Evolutionary conservation across 768 basidiomycete genomes (phyloP), one percentile per base, ranked within the genome.

Genomic region (Austroboletus festivus): DNA sequence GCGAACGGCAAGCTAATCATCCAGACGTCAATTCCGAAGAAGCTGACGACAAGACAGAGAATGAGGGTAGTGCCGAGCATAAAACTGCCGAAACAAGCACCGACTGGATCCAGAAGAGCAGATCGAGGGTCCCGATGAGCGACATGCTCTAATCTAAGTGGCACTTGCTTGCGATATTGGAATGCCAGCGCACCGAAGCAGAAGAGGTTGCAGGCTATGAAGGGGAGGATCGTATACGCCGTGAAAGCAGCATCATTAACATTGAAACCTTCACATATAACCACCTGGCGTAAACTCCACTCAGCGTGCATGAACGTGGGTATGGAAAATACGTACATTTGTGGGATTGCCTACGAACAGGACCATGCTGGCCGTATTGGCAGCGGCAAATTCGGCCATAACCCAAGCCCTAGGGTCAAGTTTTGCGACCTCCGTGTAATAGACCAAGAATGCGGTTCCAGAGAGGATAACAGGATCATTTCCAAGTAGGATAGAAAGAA

Each of bases 381-480:
- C 89, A 0, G 83, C 85, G 0, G 85, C 81, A 56, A 89, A 89
- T 51, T 88, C 84, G 11, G 84, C 75, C 51, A 86, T 85, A 37
- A 89, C 70, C 86, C 86, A 88, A 1, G 86, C 73, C 3, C 71
- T 70, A 0, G 83, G 80, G 23, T 81, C 49, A 20, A 82, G 68
- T 37, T 65, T 21, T 28, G 57, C 58, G 9, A 84, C 84, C 26
- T 79, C 65, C 0, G 93, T 94, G 58, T 92, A 91, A 59, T 96
- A 96, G 6, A 85, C 86, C 26, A 96, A 69, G 65, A 97, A 96
- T 0, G 85, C 84, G 0, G 93, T 95, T 2, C 93, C 93, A 12
- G 87, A 90, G 41, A 97, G 78, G 48, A 96, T 89, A 62, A 98
- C 81, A 0, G 94, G 94, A 68, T 97, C 92, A 60, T 96, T 96